Base-by-base conservation (phyloP, 116 monocot species). In the Posidonia oceanica region DNA sequence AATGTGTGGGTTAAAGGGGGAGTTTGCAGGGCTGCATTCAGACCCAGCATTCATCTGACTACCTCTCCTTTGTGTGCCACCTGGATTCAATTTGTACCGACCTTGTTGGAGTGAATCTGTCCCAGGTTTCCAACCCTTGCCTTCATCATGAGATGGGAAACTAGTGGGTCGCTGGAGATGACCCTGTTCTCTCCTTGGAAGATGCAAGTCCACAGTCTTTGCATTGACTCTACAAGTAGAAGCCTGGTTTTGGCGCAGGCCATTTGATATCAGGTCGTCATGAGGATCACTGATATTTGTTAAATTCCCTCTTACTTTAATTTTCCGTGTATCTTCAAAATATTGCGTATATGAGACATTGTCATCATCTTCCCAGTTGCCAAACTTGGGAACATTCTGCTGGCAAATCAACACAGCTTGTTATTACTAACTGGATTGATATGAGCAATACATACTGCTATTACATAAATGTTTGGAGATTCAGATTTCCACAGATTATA, bases 211-310 rank as follows among this genome's bases (percentile, higher is more conserved):
- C 3, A 23, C 23, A 59, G 59, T 21, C 17, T 59, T 59, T 21
- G 23, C 18, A 60, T 23, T 60, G 60, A 20, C 60, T 11, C 22
- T 22, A 22, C 22, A 13, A 20, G 60, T 11, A 8, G 23, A 60
- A 60, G 60, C 60, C 21, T 60, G 22, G 60, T 77, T 62, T 82
- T 67, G 29, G 22, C 13, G 0, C 7, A 60, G 60, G 60, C 14
- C 60, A 60, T 60, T 60, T 60, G 20, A 60, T 23, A 60, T 65
- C 41, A 14, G 0, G n/a, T 41, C 17, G 16, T n/a, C 15, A 15
- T 72, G 38, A 61, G 87, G 87, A 64, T 91, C 81, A 63, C 82
- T 81, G 60, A 87, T 81, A 77, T 85, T 85, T 21, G 78, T 74
- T 56, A 78, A 17, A 69, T 76, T 76, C 57, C 77, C 71, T 36